These are phyloP conservation scores for Pyricularia sp. DNA, from an alignment of 2,329 filamentous ascomycete genomes.

Conservation along the genomic window DNA sequence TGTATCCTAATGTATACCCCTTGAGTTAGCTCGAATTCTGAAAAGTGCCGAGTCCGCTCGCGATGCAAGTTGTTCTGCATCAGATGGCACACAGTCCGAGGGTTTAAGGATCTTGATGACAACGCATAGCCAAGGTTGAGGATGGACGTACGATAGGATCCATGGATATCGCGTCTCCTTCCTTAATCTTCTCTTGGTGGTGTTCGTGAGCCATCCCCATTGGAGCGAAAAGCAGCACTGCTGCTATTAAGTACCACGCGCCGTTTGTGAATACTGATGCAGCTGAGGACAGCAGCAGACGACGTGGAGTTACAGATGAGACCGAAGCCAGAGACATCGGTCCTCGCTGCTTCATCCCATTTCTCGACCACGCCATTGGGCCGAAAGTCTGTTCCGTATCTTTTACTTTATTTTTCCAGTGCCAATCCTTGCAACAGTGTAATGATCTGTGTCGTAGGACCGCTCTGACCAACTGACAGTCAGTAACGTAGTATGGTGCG, in stretches of 20 bases:
- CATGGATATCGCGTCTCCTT: slow-evolving; percentile 54
- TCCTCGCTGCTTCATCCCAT: neutral
- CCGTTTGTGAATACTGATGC: neutral
- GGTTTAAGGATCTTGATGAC: neutral
- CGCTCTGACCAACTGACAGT: neutral
- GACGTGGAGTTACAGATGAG: neutral
- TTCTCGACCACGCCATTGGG: neutral
- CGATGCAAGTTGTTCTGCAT: neutral
- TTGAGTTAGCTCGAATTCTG: slow-evolving; percentile 1
- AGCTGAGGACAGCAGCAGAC: neutral
- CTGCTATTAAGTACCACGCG: slow-evolving; percentile 1
- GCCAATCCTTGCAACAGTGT: neutral
- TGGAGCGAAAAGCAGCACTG: slow-evolving; percentile 7
- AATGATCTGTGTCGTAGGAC: neutral
- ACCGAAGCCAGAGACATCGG: neutral
- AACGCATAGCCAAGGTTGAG: neutral
- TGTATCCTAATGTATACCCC: slow-evolving; percentile 43
- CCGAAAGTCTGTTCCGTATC: neutral
- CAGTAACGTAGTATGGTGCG: neutral
- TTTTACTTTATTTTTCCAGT: neutral
- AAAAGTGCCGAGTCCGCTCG: slow-evolving; percentile 3
- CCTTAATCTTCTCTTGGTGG: slow-evolving; percentile 43
- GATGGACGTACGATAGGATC: slow-evolving; percentile 38
- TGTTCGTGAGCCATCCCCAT: slow-evolving; percentile 32
- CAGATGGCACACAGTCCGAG: neutral